Base-by-base conservation (phyloP, 257 asterid species). In the Craterostigma plantagineum region DNA sequence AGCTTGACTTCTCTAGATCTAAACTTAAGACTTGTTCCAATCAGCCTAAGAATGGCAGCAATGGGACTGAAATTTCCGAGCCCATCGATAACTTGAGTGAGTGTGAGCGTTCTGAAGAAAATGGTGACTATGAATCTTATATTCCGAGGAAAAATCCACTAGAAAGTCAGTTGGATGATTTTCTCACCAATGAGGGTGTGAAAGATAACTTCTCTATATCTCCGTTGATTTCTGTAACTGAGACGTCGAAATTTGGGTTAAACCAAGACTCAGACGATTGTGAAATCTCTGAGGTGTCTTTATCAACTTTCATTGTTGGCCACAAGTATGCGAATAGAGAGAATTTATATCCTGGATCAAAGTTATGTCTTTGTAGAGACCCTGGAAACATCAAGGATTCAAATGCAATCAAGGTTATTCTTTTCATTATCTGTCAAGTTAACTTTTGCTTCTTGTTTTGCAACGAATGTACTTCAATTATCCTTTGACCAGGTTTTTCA, bases 231-330 rank as follows among this genome's bases (percentile, higher is more conserved):
- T 58, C 53, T 27, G 68, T 45, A 41, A 36, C 38, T 54, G 66
- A 51, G 53, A 56, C 42, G 41, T 37, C 62, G 49, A 51, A 60
- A 47, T 23, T 35, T 60, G 69, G 38, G 43, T 10, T 14, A 35
- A 65, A 53, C 42, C 75, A 61, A 44, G 13, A 23, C 14, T 43
- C 39, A 42, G 71, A 66, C 33, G 62, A 54, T 45, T 37, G 18
- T 53, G 84, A 56, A 42, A 30, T 62, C 11, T 64, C 72, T 34
- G 58, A 60, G 54, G 53, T 65, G 42, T 17, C 60, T 45, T 65
- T 87, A 49, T 63, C 75, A 53, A 79, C 95, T 13, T 63, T 57
- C 55, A 66, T 82, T 61, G 95, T 82, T 61, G 98, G 93, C n/a
- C 81, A 91, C 51, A 87, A 67, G 65, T 79, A 62, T 70, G 76